phyloP scores from a whole-genome alignment of 768 basidiomycete genomes.

The Russula abietina region DNA sequence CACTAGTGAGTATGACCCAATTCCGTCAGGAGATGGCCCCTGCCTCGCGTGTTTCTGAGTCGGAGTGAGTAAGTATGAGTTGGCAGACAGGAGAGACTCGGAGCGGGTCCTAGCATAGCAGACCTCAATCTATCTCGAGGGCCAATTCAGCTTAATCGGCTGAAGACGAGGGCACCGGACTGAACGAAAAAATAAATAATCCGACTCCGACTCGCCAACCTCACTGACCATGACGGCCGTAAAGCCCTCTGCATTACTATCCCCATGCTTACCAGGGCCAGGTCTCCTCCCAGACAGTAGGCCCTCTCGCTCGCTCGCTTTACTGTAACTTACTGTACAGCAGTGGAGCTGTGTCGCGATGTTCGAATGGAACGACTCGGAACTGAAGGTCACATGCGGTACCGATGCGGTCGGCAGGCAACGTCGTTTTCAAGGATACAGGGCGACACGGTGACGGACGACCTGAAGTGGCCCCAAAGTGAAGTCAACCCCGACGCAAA shows the following conservation, averaged over 20 bases:
- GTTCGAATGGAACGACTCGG: too few species aligned
- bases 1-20: too few species aligned
- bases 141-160: not conserved
- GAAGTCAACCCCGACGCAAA: too few species aligned
- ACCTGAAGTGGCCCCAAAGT: not conserved
- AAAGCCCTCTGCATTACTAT: too few species aligned
- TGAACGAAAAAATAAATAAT: too few species aligned
- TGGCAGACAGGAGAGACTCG: not conserved
- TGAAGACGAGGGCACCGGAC: too few species aligned
- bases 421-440: slow-evolving; percentile 5
- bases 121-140: not conserved
- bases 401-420: not conserved
- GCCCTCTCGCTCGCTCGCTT: not conserved
- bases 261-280: not conserved
- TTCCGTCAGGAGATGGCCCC: not conserved
- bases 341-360: not conserved
- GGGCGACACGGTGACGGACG: not conserved
- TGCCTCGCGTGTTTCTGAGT: not conserved
- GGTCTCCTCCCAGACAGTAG: too few species aligned
- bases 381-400: not conserved
- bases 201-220: not conserved
- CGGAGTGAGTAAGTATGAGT: not conserved
- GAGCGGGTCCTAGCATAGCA: too few species aligned
- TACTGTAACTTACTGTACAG: too few species aligned
- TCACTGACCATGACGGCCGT: too few species aligned